Percentiles rank a stretch among this genome's conserved stretches.
Conservation (phyloP, 768 basidiomycete genomes). For the Suillus placidus region DNA sequence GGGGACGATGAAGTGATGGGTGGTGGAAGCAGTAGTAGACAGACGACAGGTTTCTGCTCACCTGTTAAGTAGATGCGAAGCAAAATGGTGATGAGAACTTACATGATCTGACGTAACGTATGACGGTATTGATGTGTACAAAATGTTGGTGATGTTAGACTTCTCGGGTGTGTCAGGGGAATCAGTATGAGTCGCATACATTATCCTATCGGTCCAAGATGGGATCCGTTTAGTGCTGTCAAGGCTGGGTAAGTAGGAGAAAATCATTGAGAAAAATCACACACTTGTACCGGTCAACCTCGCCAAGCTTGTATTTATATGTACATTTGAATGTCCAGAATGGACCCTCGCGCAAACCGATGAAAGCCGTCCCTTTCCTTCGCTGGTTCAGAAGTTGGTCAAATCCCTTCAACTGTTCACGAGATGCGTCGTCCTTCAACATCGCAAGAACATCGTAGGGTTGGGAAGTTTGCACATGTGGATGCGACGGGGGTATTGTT, state of each 20-base stretch:
- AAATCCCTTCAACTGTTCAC: conserved; percentile 66
- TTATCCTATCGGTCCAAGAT: conserved; percentile 91
- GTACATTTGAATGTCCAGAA: conserved; percentile 90
- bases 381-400: conserved; percentile 74
- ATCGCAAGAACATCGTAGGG: conserved; percentile 42
- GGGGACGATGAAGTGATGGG: conserved; percentile 21
- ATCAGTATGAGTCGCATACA: conserved; percentile 80
- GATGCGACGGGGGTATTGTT: conserved; percentile 57
- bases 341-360: conserved; percentile 80
- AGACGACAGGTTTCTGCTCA: conserved; percentile 82
- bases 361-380: conserved; percentile 64
- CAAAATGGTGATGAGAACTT: conserved; percentile 28
- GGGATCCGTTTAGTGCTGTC: conserved; percentile 71
- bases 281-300: conserved; percentile 82
- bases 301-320: conserved; percentile 84
- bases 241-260: not conserved
- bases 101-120: conserved; percentile 93
- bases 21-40: conserved; percentile 63
- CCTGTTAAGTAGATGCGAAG: conserved; percentile 6
- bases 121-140: conserved; percentile 81
- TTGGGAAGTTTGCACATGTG: conserved; percentile 39
- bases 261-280: conserved; percentile 22
- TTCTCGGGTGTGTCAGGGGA: conserved; percentile 50
- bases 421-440: conserved; percentile 50
- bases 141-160: conserved; percentile 61